A percentile compares a stretch with the other conserved stretches of the same genome.
phyloP scores from a whole-genome alignment of 768 basidiomycete genomes.

The Pisolithus albus region DNA sequence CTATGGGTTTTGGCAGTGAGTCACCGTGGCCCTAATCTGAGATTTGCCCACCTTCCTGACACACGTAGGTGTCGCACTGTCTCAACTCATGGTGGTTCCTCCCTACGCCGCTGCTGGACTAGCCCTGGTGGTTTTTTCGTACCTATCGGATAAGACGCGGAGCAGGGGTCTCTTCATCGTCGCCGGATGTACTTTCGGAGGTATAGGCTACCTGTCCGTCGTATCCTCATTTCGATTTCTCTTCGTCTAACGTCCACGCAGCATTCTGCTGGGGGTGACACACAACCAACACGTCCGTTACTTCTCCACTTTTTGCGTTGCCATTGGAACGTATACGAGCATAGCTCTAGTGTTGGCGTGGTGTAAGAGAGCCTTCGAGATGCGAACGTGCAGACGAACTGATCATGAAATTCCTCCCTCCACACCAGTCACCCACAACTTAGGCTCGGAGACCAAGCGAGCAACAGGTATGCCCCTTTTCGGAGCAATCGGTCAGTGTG shows the following conservation, averaged over 20 bases:
- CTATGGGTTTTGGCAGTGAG: slow-evolving; percentile 39
- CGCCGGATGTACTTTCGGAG: slow-evolving; percentile 26
- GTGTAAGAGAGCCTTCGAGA: slow-evolving; percentile 29
- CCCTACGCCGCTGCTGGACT: slow-evolving; percentile 42
- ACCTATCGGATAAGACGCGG: slow-evolving; percentile 38
- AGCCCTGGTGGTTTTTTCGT: slow-evolving; percentile 31
- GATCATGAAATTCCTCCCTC: background rate
- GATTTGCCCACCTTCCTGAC: background rate
- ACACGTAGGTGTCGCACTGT: slow-evolving; percentile 33
- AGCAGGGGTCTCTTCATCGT: slow-evolving; percentile 35
- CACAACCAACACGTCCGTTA: slow-evolving; percentile 34
- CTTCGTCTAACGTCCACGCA: slow-evolving; percentile 3
- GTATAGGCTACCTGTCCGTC: slow-evolving; percentile 37
- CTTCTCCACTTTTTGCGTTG: slow-evolving; percentile 40
- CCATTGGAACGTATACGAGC: slow-evolving; percentile 39
- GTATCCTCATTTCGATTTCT: background rate
- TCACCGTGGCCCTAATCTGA: background rate
- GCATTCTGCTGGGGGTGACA: slow-evolving; percentile 30
- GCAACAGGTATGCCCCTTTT: slow-evolving; percentile 38
- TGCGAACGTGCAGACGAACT: background rate
- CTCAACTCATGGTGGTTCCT: slow-evolving; percentile 47
- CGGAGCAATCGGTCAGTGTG: slow-evolving; percentile 37
- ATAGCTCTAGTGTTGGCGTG: slow-evolving; percentile 42
- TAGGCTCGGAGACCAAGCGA: slow-evolving; percentile 41
- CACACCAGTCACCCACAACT: slow-evolving; percentile 27